Conservation (phyloP, 345 rosid genomes). For the Brassica juncea region DNA sequence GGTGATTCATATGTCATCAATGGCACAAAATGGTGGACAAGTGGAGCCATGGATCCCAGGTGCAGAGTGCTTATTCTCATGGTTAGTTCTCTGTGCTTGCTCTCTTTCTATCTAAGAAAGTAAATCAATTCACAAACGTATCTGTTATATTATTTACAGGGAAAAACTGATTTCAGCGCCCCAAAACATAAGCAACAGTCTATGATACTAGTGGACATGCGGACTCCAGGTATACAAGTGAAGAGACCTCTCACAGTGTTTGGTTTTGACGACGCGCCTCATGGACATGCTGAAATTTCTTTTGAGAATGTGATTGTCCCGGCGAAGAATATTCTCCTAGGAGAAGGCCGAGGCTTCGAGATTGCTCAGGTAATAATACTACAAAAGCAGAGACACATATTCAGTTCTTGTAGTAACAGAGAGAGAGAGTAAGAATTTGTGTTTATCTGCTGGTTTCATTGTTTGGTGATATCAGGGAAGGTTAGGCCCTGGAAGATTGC, state of each 20-base stretch:
- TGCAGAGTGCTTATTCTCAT: constrained; percentile 91
- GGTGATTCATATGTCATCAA: constrained; percentile 81
- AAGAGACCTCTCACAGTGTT: constrained; percentile 85
- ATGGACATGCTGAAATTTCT: constrained; percentile 90
- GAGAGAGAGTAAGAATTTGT: neutral
- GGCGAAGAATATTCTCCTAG: constrained; percentile 79
- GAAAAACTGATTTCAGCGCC: constrained; percentile 82
- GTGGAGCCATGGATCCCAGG: constrained; percentile 99
- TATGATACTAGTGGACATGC: constrained; percentile 85
- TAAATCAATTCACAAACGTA: neutral
- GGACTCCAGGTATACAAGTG: constrained; percentile 69
- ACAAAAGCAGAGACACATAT: neutral
- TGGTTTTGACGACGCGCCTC: constrained; percentile 99
- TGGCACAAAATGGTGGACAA: constrained; percentile 99
- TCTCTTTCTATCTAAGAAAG: neutral
- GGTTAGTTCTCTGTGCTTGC: constrained; percentile 57
- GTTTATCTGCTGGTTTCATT: constrained; percentile 3
- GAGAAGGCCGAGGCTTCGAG: constrained; percentile 98
- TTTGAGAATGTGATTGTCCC: constrained; percentile 81
- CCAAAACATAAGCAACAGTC: constrained; percentile 92
- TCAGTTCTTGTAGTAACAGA: constrained; percentile 2
- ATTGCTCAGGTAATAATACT: constrained; percentile 79
- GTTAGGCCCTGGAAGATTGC: constrained; percentile 98
- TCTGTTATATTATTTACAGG: constrained; percentile 47
- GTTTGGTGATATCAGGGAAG: constrained; percentile 67